A percentile compares a stretch with the other conserved stretches of the same genome.
phyloP scores from a whole-genome alignment of 305 asterid genomes.

The Caryopteris hybrid region DNA sequence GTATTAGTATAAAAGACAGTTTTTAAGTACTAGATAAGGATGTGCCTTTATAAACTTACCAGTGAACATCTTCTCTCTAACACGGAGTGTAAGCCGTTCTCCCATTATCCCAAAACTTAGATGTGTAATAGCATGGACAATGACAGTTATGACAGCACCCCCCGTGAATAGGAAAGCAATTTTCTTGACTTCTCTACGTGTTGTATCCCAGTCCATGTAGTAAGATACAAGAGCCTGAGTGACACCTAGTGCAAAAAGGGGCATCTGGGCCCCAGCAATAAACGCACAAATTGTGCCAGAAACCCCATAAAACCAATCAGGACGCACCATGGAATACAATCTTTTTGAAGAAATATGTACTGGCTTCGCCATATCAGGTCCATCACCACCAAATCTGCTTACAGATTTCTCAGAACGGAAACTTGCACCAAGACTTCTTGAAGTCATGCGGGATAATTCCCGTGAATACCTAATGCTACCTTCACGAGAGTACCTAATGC shows the following conservation, averaged over 20 bases:
- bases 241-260: slow-evolving; percentile 93
- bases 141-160: slow-evolving; percentile 72
- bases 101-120: slow-evolving; percentile 92
- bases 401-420: slow-evolving; percentile 86
- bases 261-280: slow-evolving; percentile 93
- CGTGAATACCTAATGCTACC: slow-evolving; percentile 72
- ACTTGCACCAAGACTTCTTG: slow-evolving; percentile 86
- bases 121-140: slow-evolving; percentile 77
- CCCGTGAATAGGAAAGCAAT: slow-evolving; percentile 79
- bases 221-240: slow-evolving; percentile 94
- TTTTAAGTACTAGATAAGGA: slow-evolving; percentile 1
- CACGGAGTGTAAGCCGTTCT: slow-evolving; percentile 83
- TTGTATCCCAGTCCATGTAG: slow-evolving; percentile 98
- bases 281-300: slow-evolving; percentile 78
- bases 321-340: slow-evolving; percentile 75
- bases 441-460: slow-evolving; percentile 70
- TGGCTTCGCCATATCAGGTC: slow-evolving; percentile 39
- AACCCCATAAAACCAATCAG: slow-evolving; percentile 86
- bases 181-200: slow-evolving; percentile 77
- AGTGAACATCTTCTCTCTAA: slow-evolving; percentile 82
- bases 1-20: not conserved
- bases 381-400: slow-evolving; percentile 67
- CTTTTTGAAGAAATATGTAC: slow-evolving; percentile 55
- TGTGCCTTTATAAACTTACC: slow-evolving; percentile 38
- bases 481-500: slow-evolving; percentile 74